phyloP scores from a whole-genome alignment of 352 stramenopile genomes.

The Phytophthora constricta region DNA sequence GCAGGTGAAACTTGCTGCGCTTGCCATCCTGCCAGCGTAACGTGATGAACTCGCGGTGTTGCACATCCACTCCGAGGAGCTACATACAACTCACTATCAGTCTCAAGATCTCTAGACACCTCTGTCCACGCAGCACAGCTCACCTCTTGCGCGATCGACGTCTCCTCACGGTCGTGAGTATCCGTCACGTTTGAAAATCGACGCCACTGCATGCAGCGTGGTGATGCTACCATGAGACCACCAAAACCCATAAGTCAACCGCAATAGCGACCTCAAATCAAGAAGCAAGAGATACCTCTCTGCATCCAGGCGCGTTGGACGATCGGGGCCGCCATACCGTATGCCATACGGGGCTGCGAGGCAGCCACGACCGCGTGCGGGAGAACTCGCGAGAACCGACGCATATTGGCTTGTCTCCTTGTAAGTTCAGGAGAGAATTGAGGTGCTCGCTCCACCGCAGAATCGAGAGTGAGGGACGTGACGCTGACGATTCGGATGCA shows the following conservation, averaged over 20 bases:
- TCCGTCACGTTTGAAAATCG: slow-evolving; percentile 24
- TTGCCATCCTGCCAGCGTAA: slow-evolving; percentile 82
- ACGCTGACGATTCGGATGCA: slow-evolving; percentile 10
- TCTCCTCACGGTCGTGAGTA: slow-evolving; percentile 11
- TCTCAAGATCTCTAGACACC: too few relatives aligned
- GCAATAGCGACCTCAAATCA: too few relatives aligned
- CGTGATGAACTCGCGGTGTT: slow-evolving; percentile 74
- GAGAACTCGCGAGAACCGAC: slow-evolving; percentile 28
- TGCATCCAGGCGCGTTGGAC: slow-evolving; percentile 26
- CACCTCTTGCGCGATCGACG: slow-evolving; percentile 39
- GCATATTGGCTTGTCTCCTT: slow-evolving; percentile 22
- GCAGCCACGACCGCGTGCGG: slow-evolving; percentile 22
- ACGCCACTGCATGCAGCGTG: slow-evolving; percentile 15
- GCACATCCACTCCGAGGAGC: slow-evolving; percentile 75
- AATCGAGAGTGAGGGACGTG: slow-evolving; percentile 26
- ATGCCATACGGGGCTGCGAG: slow-evolving; percentile 16
- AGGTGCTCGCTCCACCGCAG: slow-evolving; percentile 25
- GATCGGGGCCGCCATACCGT: slow-evolving; percentile 12
- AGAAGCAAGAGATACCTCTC: slow-evolving; percentile 30
- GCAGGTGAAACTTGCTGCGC: slow-evolving; percentile 71
- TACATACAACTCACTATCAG: slow-evolving; percentile 20
- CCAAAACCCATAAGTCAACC: slow-evolving; percentile 13
- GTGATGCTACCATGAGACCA: slow-evolving; percentile 10
- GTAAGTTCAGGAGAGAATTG: too few relatives aligned
- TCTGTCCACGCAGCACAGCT: too few relatives aligned